phyloP scores from a whole-genome alignment of 805 yeast species.

The Brettanomyces bruxellensis region DNA sequence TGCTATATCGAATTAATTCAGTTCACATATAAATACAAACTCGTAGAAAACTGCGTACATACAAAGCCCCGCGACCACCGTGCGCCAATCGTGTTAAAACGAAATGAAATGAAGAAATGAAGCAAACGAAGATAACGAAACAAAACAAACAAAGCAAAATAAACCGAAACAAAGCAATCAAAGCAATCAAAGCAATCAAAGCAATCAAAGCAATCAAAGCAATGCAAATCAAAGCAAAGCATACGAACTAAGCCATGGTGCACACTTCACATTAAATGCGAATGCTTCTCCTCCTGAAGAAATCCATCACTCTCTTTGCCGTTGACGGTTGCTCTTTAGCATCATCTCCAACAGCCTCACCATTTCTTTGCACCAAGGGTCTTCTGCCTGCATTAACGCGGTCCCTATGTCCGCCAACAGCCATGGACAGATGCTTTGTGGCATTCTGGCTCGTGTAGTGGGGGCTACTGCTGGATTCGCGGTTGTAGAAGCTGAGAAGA shows the following conservation, averaged over 20 bases:
- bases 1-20: no score
- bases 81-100: neutral
- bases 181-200: no score
- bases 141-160: no score
- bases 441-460: conserved; percentile 7
- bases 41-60: no score
- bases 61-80: no score
- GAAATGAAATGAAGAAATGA: neutral
- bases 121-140: neutral
- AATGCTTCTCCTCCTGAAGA: conserved; percentile 59
- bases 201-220: no score
- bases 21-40: no score
- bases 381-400: neutral
- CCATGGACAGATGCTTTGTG: no score
- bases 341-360: neutral
- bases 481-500: conserved; percentile 22
- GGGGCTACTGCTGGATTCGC: neutral
- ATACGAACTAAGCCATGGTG: no score
- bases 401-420: conserved; percentile 1
- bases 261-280: conserved; percentile 18
- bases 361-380: conserved; percentile 1
- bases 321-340: conserved; percentile 39
- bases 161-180: no score
- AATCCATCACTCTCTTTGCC: conserved; percentile 70
- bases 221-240: no score